Conservation (phyloP, 208 protist genomes). For the Acanthamoeba castellanii region DNA sequence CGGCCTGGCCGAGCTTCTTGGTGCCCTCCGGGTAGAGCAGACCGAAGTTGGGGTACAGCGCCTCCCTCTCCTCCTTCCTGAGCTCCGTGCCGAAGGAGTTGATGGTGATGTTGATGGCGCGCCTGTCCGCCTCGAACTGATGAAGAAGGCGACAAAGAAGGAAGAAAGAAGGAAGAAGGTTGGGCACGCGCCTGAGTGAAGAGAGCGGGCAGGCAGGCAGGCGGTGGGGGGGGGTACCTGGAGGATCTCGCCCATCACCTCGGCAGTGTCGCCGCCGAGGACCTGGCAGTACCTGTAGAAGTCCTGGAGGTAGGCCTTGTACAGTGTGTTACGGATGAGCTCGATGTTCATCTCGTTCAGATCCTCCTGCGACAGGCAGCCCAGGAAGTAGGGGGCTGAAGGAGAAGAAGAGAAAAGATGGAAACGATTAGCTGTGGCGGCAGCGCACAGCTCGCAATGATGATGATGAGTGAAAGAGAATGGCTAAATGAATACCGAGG, state of each 20-base stretch:
- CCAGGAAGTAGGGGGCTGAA: conserved; percentile 82
- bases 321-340: conserved; percentile 97
- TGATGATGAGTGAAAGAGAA: neutral
- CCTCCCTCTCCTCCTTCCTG: conserved; percentile 88
- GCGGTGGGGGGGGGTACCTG: conserved; percentile 57
- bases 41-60: conserved; percentile 89
- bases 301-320: conserved; percentile 99
- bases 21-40: conserved; percentile 83
- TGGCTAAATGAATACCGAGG: conserved; percentile 90
- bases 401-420: neutral
- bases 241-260: conserved; percentile 91
- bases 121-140: conserved; percentile 97
- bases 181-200: neutral
- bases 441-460: too few species aligned
- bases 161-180: neutral
- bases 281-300: conserved; percentile 97
- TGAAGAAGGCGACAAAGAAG: conserved; percentile 71
- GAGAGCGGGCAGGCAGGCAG: too few species aligned
- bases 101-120: conserved; percentile 97
- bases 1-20: conserved; percentile 81
- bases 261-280: conserved; percentile 86
- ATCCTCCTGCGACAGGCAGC: conserved; percentile 88
- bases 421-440: neutral
- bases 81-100: conserved; percentile 97
- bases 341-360: conserved; percentile 97